phyloP scores from a whole-genome alignment of 2,329 filamentous ascomycete species.

The Davidsoniella virescens region DNA sequence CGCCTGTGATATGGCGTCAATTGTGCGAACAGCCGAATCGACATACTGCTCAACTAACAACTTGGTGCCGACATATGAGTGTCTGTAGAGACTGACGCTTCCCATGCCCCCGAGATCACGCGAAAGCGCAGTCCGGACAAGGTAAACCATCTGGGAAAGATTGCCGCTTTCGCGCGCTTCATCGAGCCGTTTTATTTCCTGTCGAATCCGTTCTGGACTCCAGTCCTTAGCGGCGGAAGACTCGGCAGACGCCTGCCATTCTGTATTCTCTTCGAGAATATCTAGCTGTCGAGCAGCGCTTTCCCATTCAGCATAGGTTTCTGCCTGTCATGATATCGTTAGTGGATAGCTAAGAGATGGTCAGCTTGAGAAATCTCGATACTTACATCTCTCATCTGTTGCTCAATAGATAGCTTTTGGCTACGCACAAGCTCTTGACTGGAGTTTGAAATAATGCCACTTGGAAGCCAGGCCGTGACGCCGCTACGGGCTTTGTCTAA shows the following conservation, averaged over 20 bases:
- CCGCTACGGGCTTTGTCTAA: background rate
- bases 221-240: conserved; percentile 40
- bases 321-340: conserved; percentile 33
- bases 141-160: conserved; percentile 58
- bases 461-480: background rate
- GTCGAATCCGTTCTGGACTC: conserved; percentile 50
- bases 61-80: conserved; percentile 77
- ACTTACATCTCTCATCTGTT: conserved; percentile 8
- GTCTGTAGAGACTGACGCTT: conserved; percentile 63
- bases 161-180: conserved; percentile 57
- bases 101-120: conserved; percentile 78
- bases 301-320: conserved; percentile 56
- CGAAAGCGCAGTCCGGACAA: conserved; percentile 64
- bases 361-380: too few species aligned
- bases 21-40: conserved; percentile 57
- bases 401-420: background rate
- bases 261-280: conserved; percentile 59
- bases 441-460: too few species aligned
- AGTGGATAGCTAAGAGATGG: background rate
- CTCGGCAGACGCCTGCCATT: conserved; percentile 48
- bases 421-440: background rate
- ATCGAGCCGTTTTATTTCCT: conserved; percentile 57
- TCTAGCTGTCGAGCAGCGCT: conserved; percentile 63
- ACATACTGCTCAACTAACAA: conserved; percentile 76
- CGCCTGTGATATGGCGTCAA: conserved; percentile 53